Conservation (phyloP, 495 filamentous ascomycete species). For the Xylaria bambusicola region DNA sequence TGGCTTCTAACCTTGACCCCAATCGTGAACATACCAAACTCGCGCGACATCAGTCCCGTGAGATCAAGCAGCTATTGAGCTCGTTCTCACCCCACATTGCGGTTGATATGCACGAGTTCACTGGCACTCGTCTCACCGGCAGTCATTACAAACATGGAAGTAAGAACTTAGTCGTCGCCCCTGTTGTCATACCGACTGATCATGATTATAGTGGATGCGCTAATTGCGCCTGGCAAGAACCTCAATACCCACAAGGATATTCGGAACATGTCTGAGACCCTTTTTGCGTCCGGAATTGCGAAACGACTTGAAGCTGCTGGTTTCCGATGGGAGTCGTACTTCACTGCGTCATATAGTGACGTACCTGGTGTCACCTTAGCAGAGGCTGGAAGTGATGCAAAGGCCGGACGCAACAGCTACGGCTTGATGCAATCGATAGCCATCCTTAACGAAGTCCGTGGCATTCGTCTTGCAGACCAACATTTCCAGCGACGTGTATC, state of each 20-base stretch:
- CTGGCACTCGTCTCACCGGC: conserved; percentile 21
- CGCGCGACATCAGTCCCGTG: conserved; percentile 30
- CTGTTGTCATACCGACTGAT: conserved; percentile 4
- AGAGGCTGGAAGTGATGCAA: conserved; percentile 38
- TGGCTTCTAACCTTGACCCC: conserved; percentile 38
- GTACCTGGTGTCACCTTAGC: conserved; percentile 22
- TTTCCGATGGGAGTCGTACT: conserved; percentile 38
- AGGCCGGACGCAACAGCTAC: conserved; percentile 34
- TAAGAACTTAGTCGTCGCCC: not conserved
- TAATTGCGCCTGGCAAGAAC: conserved; percentile 38
- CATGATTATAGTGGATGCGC: conserved; percentile 27
- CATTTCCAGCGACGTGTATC: conserved; percentile 34
- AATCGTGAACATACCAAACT: conserved; percentile 40
- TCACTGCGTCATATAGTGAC: conserved; percentile 24
- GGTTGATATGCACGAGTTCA: conserved; percentile 39
- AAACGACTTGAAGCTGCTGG: conserved; percentile 22
- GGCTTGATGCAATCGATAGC: conserved; percentile 32
- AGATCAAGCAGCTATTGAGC: conserved; percentile 34
- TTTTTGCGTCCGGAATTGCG: conserved; percentile 31
- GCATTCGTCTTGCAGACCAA: conserved; percentile 37
- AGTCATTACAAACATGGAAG: conserved; percentile 31
- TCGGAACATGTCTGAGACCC: conserved; percentile 33
- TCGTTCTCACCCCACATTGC: conserved; percentile 34
- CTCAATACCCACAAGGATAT: conserved; percentile 36
- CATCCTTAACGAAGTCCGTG: conserved; percentile 37